phyloP scores from a whole-genome alignment of 2,329 filamentous ascomycete genomes.

The Microcyclosporella mali region DNA sequence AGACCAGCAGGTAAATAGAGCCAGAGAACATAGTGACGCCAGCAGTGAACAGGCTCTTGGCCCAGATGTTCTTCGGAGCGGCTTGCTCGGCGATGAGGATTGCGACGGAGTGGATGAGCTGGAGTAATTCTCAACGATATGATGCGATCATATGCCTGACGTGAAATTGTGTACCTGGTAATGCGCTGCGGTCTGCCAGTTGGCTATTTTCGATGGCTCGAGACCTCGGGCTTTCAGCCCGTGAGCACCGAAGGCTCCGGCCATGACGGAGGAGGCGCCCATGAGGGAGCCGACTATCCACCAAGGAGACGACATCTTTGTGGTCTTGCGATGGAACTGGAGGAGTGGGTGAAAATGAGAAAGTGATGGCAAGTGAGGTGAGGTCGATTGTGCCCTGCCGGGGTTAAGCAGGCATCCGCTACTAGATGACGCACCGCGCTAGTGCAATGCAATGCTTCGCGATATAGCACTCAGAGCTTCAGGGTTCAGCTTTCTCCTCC shows the following conservation, averaged over 20 bases:
- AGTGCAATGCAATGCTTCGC: too few species aligned
- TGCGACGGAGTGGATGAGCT: constrained; percentile 59
- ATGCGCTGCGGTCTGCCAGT: constrained; percentile 59
- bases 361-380: too few species aligned
- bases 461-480: too few species aligned
- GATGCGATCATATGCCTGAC: not conserved
- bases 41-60: constrained; percentile 51
- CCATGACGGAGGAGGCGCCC: constrained; percentile 54
- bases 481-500: too few species aligned
- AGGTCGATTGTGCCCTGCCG: too few species aligned
- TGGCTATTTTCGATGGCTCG: constrained; percentile 54
- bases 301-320: constrained; percentile 35
- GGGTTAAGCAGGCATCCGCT: too few species aligned
- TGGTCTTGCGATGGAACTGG: too few species aligned
- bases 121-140: too few species aligned
- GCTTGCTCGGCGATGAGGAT: constrained; percentile 51
- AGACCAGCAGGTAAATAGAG: constrained; percentile 56
- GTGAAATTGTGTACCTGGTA: constrained; percentile 50
- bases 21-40: constrained; percentile 64
- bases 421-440: too few species aligned
- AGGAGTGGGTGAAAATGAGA: too few species aligned
- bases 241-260: constrained; percentile 64
- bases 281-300: constrained; percentile 59
- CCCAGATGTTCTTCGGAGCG: constrained; percentile 49
- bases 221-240: constrained; percentile 56